These are phyloP conservation scores for Stagonosporopsis tanaceti DNA, from an alignment of 2,329 filamentous ascomycete genomes.

Conservation along the genomic window DNA sequence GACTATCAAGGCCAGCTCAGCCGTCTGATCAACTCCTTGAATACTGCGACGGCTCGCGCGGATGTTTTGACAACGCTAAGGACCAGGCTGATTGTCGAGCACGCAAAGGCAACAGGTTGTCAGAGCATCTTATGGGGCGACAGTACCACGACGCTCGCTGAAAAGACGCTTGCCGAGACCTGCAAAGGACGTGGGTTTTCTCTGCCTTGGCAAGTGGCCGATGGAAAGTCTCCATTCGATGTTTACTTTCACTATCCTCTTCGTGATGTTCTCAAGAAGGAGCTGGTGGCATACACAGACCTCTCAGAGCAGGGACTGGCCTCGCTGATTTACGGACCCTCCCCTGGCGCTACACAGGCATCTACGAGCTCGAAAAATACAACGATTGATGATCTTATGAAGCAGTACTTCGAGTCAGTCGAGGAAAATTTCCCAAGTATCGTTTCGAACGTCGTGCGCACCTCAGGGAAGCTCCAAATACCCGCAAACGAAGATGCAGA, in stretches of 20 bases:
- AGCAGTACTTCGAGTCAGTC: conserved; percentile 84
- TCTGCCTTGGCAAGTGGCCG: conserved; percentile 81
- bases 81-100: conserved; percentile 71
- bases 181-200: conserved; percentile 89
- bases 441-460: conserved; percentile 93
- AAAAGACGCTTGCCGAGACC: conserved; percentile 83
- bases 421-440: conserved; percentile 88
- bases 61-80: conserved; percentile 77
- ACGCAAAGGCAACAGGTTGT: conserved; percentile 62
- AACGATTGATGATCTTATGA: conserved; percentile 91
- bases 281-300: conserved; percentile 73
- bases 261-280: conserved; percentile 83
- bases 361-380: conserved; percentile 74
- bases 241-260: conserved; percentile 78
- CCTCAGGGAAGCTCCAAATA: conserved; percentile 79
- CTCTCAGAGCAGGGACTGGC: conserved; percentile 62
- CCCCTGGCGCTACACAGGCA: conserved; percentile 37
- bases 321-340: conserved; percentile 44
- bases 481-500: conserved; percentile 41
- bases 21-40: conserved; percentile 68
- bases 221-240: conserved; percentile 70
- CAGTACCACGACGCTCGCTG: conserved; percentile 86
- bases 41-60: conserved; percentile 76
- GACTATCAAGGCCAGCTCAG: conserved; percentile 45
- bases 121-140: conserved; percentile 81